Conservation (phyloP, 495 filamentous ascomycete species). For the Tuber borchii region DNA sequence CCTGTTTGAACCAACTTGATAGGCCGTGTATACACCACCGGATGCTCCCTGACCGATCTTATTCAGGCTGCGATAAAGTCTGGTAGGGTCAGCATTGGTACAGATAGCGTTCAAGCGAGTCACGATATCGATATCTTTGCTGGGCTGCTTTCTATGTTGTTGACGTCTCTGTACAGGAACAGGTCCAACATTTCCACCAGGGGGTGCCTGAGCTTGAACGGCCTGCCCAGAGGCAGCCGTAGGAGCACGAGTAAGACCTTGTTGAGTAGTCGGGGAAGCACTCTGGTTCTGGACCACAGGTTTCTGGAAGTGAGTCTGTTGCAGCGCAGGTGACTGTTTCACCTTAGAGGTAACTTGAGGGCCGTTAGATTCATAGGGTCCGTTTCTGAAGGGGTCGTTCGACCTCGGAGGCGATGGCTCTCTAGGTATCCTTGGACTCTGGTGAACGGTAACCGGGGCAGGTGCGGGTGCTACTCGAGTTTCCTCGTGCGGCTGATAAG, state of each 20-base stretch:
- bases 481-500: constrained; percentile 37
- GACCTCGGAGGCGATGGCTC: constrained; percentile 28
- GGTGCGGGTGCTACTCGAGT: constrained; percentile 20
- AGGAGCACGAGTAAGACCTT: constrained; percentile 18
- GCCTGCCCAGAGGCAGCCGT: constrained; percentile 10
- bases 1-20: constrained; percentile 71
- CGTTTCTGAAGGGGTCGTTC: constrained; percentile 18
- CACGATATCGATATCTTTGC: constrained; percentile 66
- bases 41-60: constrained; percentile 98
- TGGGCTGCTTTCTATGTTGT: constrained; percentile 36
- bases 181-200: constrained; percentile 35
- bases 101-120: constrained; percentile 79
- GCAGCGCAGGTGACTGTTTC: constrained; percentile 26
- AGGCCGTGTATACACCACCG: constrained; percentile 89
- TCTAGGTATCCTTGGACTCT: constrained; percentile 27
- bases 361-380: constrained; percentile 22
- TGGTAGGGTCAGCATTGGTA: constrained; percentile 76
- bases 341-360: constrained; percentile 18
- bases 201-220: constrained; percentile 16
- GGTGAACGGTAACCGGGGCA: constrained; percentile 22
- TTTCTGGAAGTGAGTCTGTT: constrained; percentile 31
- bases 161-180: constrained; percentile 35
- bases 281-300: constrained; percentile 32
- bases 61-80: constrained; percentile 75
- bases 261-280: constrained; percentile 17